phyloP scores from a whole-genome alignment of 257 asterid species.

The Paraleonurus japonicus region DNA sequence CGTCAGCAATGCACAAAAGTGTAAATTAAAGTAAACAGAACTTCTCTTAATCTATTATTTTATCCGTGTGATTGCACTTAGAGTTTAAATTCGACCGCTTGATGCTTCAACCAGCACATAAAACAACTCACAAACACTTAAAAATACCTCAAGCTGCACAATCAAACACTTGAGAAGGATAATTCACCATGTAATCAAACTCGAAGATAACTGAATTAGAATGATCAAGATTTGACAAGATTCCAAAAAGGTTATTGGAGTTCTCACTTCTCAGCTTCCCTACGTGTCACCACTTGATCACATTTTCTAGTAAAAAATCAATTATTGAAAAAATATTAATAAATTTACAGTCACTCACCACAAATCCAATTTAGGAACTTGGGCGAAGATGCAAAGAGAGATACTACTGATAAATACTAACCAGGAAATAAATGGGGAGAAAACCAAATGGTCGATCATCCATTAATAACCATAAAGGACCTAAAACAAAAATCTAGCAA shows the following conservation, averaged over 20 bases:
- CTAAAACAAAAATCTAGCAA: slow-evolving; percentile 10
- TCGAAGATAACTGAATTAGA: background rate
- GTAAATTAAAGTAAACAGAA: slow-evolving; percentile 22
- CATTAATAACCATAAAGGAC: background rate
- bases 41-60: background rate
- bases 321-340: slow-evolving; percentile 2
- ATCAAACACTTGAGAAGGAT: slow-evolving; percentile 3
- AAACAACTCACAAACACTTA: background rate
- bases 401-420: background rate
- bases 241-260: background rate
- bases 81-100: background rate
- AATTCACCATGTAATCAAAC: slow-evolving; percentile 12
- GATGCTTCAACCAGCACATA: slow-evolving; percentile 14
- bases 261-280: background rate
- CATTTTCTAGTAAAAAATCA: slow-evolving; percentile 3
- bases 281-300: background rate
- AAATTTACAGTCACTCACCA: background rate
- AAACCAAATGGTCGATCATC: background rate
- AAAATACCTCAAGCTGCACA: background rate
- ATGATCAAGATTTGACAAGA: background rate
- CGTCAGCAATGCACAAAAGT: slow-evolving; percentile 19
- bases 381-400: slow-evolving; percentile 12
- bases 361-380: background rate
- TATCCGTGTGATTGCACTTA: background rate
- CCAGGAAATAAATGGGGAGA: background rate